Percentiles rank a stretch among this genome's conserved stretches.
These are phyloP conservation scores for Pisolithus orientalis DNA, from an alignment of 768 basidiomycete genomes.

Conservation along the genomic window DNA sequence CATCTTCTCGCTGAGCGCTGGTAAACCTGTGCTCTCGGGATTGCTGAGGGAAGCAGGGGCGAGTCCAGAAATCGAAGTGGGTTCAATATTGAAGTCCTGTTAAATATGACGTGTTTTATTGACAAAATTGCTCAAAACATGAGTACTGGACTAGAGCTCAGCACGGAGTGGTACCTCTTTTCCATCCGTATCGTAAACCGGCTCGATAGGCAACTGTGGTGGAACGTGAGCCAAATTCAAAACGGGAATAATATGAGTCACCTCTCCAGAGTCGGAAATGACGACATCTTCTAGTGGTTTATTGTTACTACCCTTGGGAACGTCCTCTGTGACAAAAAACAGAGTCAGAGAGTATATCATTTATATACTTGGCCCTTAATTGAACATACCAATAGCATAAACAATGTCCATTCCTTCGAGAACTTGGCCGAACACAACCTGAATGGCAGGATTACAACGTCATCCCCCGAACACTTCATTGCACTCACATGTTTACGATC, in stretches of 20 bases:
- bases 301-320: slow-evolving; percentile 63
- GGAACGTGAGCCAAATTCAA: slow-evolving; percentile 1
- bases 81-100: slow-evolving; percentile 35
- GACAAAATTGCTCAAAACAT: slow-evolving; percentile 35
- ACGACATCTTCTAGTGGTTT: slow-evolving; percentile 70
- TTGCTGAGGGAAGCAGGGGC: slow-evolving; percentile 7
- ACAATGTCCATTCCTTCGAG: slow-evolving; percentile 91
- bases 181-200: slow-evolving; percentile 53
- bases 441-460: slow-evolving; percentile 7
- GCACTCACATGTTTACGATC: slow-evolving; percentile 77
- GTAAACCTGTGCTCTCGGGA: too few species aligned
- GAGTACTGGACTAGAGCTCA: slow-evolving; percentile 73
- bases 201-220: slow-evolving; percentile 46
- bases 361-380: not conserved
- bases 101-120: slow-evolving; percentile 49
- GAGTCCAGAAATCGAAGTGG: slow-evolving; percentile 1
- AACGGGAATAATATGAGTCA: slow-evolving; percentile 27
- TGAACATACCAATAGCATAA: slow-evolving; percentile 57
- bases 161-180: slow-evolving; percentile 90
- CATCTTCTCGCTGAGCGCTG: slow-evolving; percentile 5
- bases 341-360: slow-evolving; percentile 7
- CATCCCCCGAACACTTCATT: not conserved
- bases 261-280: slow-evolving; percentile 87
- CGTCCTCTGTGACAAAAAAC: slow-evolving; percentile 48
- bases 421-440: slow-evolving; percentile 93